Evolutionary conservation across 2,329 filamentous ascomycete genomes (phyloP), one percentile per base, ranked within the genome.

Genomic region (Dissoconium aciculare): DNA sequence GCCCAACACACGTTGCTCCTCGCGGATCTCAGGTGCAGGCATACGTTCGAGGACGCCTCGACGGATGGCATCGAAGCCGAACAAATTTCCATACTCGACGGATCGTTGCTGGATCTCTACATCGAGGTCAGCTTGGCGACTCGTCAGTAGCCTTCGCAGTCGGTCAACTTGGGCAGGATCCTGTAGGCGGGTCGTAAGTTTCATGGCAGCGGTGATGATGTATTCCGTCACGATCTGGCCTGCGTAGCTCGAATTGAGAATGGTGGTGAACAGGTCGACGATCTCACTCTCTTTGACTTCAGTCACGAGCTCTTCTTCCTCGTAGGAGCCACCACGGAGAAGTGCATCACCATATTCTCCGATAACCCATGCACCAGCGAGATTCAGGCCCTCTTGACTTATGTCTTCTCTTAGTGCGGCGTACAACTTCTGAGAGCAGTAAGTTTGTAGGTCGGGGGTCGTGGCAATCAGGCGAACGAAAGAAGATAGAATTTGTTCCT

Each of bases 391-490:
- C 57, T 98, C 91, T 54, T 98, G 89, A 2, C 87, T 94, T 46
- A 98, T 94, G 47, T 98, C 89, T 43, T 92, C 89, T 55, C 89
- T 93, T 33, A 98, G 62, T 38, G 79, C 80, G 12, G 75, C 66
- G 54, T 94, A 98, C 5, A 98, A 66, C 56, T 95, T 98, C 51
- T 94, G 89, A 4, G 87, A 87, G 1, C 84, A 85, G 52, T 98
- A 98, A 1, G 85, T 93, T 56, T 98, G 89, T 23, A 95, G 64
- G 45, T 98, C 89, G 0, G 85, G 77, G 0, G 84, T 92, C 0
- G 87, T 95, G 10, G 89, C 89, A 41, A 98, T 87, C 2, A 98
- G 71, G 28, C 91, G 79, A 37, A 98, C 79, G 51, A 98, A 95
- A 0, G 89, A 95, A 0, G 89, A 94, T 35, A 98, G 59, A 37